Evolutionary conservation across 2,329 filamentous ascomycete species (phyloP).

Genomic region (Neoascochyta sp.): DNA sequence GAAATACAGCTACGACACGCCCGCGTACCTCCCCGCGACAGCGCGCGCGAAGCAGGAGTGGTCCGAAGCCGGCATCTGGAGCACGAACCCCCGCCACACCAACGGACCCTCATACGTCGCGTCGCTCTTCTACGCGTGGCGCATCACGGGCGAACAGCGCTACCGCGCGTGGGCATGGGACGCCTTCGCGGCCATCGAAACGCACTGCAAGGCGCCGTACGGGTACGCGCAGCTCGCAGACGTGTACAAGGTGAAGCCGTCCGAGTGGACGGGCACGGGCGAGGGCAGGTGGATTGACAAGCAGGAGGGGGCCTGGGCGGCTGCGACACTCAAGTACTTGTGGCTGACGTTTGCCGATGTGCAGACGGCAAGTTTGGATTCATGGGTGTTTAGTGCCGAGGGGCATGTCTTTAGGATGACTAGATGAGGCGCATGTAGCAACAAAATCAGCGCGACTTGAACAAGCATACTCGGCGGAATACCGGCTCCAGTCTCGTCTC

Average conservation of each 20-base stretch:
- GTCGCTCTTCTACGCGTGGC: slow-evolving; percentile 41
- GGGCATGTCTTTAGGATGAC: slow-evolving; percentile 42
- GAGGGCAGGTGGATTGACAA: slow-evolving; percentile 33
- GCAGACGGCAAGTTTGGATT: slow-evolving; percentile 38
- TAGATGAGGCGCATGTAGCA: slow-evolving; percentile 22
- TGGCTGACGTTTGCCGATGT: slow-evolving; percentile 40
- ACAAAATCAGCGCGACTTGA: too few species aligned
- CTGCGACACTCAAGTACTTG: slow-evolving; percentile 42
- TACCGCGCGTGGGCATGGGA: slow-evolving; percentile 45
- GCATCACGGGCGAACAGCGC: slow-evolving; percentile 39
- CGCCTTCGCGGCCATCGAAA: slow-evolving; percentile 37
- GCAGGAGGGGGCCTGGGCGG: slow-evolving; percentile 41
- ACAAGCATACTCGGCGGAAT: too few species aligned
- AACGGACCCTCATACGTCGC: slow-evolving; percentile 42
- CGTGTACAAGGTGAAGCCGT: slow-evolving; percentile 24
- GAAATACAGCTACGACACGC: slow-evolving; percentile 33
- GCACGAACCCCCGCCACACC: slow-evolving; percentile 29
- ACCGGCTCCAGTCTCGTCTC: too few species aligned
- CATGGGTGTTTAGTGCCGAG: slow-evolving; percentile 46
- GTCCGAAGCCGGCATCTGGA: slow-evolving; percentile 33
- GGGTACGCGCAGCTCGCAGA: slow-evolving; percentile 40
- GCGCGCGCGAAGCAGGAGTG: slow-evolving; percentile 29
- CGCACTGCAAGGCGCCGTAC: slow-evolving; percentile 37
- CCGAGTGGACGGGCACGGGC: slow-evolving; percentile 17
- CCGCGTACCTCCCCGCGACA: slow-evolving; percentile 26